Evolutionary conservation across 257 asterid genomes (phyloP).

Genomic region (Scutellaria galericulata): DNA sequence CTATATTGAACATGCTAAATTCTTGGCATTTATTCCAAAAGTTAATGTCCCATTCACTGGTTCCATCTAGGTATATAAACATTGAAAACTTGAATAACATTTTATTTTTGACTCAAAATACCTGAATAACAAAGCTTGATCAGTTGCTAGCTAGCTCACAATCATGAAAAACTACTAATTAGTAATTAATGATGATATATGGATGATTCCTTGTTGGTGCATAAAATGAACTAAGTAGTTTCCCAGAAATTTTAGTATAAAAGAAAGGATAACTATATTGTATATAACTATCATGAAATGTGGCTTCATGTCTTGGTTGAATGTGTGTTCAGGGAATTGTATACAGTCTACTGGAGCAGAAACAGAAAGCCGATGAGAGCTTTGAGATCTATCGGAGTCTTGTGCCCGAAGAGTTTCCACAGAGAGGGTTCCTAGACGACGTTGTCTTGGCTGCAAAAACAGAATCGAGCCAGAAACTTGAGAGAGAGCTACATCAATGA

Average conservation of each 20-base stretch:
- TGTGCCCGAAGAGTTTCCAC: constrained; percentile 86
- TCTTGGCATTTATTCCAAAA: background rate
- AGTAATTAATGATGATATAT: background rate
- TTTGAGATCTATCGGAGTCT: constrained; percentile 79
- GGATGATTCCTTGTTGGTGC: background rate
- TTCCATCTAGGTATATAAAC: background rate
- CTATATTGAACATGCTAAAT: background rate
- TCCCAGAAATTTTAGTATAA: no score
- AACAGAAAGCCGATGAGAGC: constrained; percentile 67
- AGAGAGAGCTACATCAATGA: constrained; percentile 54
- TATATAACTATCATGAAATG: background rate
- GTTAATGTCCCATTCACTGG: background rate
- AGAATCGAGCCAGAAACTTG: constrained; percentile 62
- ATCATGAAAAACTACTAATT: background rate
- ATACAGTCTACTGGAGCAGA: constrained; percentile 74
- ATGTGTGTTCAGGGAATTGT: constrained; percentile 69
- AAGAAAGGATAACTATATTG: no score
- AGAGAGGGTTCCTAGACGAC: constrained; percentile 79
- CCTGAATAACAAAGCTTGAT: background rate
- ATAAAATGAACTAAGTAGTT: background rate
- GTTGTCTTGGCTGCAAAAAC: constrained; percentile 81
- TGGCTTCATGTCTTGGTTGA: constrained; percentile 1
- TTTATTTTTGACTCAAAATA: background rate
- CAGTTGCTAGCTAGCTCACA: background rate
- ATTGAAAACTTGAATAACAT: background rate